phyloP scores from a whole-genome alignment of 805 yeast genomes.

The Metschnikowia vanudenii region DNA sequence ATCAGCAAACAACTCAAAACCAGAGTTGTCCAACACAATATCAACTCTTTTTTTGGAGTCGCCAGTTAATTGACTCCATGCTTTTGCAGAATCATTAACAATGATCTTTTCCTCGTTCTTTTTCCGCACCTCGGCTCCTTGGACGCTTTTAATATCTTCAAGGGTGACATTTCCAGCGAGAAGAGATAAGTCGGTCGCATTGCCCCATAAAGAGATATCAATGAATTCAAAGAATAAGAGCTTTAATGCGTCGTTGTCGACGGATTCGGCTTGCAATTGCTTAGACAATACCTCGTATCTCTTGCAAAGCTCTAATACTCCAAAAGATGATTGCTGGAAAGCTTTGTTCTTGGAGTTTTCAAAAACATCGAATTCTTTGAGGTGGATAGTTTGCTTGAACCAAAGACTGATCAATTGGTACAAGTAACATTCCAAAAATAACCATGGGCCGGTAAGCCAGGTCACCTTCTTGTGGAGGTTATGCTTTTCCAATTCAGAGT shows the following conservation, averaged over 20 bases:
- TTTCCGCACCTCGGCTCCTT: slow-evolving; percentile 84
- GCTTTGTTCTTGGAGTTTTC: slow-evolving; percentile 67
- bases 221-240: slow-evolving; percentile 76
- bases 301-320: slow-evolving; percentile 77
- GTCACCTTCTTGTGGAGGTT: slow-evolving; percentile 35
- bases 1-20: slow-evolving; percentile 93
- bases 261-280: slow-evolving; percentile 17
- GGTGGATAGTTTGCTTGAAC: slow-evolving; percentile 28
- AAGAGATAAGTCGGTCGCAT: slow-evolving; percentile 91
- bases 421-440: slow-evolving; percentile 78
- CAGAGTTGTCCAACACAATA: slow-evolving; percentile 87
- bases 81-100: slow-evolving; percentile 66
- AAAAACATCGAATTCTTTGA: slow-evolving; percentile 64
- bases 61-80: slow-evolving; percentile 54
- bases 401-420: slow-evolving; percentile 66
- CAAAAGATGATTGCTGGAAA: slow-evolving; percentile 69
- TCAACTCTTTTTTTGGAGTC: slow-evolving; percentile 56
- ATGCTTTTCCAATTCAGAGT: slow-evolving; percentile 47
- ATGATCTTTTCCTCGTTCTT: slow-evolving; percentile 77
- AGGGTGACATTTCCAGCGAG: slow-evolving; percentile 78
- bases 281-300: slow-evolving; percentile 46
- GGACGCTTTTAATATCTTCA: slow-evolving; percentile 87
- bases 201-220: slow-evolving; percentile 95
- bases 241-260: slow-evolving; percentile 44
- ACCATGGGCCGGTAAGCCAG: slow-evolving; percentile 91